Conservation (phyloP, 495 filamentous ascomycete species). For the Aspergillus incahuasiensis region DNA sequence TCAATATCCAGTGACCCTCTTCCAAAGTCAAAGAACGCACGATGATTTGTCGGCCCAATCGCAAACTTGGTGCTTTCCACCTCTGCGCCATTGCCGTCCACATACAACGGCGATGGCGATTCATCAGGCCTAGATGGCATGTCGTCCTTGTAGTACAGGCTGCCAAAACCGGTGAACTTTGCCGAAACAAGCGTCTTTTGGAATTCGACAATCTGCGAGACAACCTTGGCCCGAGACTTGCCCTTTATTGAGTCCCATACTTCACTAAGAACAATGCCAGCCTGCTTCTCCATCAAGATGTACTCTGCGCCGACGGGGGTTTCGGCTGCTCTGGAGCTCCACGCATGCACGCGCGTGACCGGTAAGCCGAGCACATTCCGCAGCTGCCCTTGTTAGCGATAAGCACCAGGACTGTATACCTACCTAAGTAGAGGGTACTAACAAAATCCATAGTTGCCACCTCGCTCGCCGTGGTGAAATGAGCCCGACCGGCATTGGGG, state of each 20-base stretch:
- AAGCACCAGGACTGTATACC: constrained; percentile 4
- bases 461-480: constrained; percentile 35
- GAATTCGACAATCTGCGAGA: constrained; percentile 27
- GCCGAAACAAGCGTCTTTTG: constrained; percentile 23
- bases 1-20: constrained; percentile 24
- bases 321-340: constrained; percentile 24
- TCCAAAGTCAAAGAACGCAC: constrained; percentile 19
- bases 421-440: constrained; percentile 9
- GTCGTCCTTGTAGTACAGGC: constrained; percentile 26
- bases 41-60: constrained; percentile 20
- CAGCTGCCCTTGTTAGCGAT: constrained; percentile 20
- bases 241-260: constrained; percentile 24
- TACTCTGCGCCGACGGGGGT: constrained; percentile 31
- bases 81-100: constrained; percentile 17
- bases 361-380: constrained; percentile 22
- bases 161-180: constrained; percentile 22
- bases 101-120: constrained; percentile 11
- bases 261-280: constrained; percentile 20
- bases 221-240: constrained; percentile 20
- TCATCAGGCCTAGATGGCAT: constrained; percentile 7
- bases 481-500: constrained; percentile 33
- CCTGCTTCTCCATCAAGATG: constrained; percentile 31
- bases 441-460: constrained; percentile 43
- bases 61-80: constrained; percentile 18
- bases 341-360: constrained; percentile 28